Conservation (phyloP, 345 rosid genomes). For the Corchorus capsularis region DNA sequence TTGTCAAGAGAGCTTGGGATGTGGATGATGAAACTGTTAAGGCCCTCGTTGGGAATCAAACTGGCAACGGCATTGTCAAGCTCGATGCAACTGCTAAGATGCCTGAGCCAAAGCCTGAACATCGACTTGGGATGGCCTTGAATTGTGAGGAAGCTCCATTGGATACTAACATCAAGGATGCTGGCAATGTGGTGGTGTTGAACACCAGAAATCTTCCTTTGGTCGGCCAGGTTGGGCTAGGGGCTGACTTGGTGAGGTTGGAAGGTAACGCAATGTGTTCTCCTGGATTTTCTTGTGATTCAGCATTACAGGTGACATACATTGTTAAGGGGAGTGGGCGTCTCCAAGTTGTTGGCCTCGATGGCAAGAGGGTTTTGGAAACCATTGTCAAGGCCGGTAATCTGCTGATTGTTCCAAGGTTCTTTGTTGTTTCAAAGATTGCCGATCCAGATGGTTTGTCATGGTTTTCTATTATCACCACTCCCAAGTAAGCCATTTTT, state of each 20-base stretch:
- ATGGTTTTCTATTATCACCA: slow-evolving; percentile 92
- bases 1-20: slow-evolving; percentile 82
- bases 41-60: slow-evolving; percentile 54
- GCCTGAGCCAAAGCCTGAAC: slow-evolving; percentile 60
- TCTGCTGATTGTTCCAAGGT: slow-evolving; percentile 85
- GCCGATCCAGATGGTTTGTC: slow-evolving; percentile 81
- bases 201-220: slow-evolving; percentile 86
- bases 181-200: slow-evolving; percentile 85
- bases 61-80: slow-evolving; percentile 64
- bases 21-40: slow-evolving; percentile 47
- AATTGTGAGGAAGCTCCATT: slow-evolving; percentile 88
- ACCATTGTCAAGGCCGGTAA: slow-evolving; percentile 67
- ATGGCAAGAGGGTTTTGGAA: slow-evolving; percentile 74
- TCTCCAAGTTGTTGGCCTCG: slow-evolving; percentile 77
- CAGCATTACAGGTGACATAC: slow-evolving; percentile 86
- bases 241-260: slow-evolving; percentile 83
- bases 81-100: slow-evolving; percentile 48
- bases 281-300: slow-evolving; percentile 94
- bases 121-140: slow-evolving; percentile 63
- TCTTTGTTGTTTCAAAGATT: slow-evolving; percentile 82
- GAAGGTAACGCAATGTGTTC: slow-evolving; percentile 90
- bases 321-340: slow-evolving; percentile 77
- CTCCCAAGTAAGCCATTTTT: slow-evolving; percentile 85
- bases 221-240: slow-evolving; percentile 83
- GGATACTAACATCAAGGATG: slow-evolving; percentile 70